Percentiles rank a stretch among this genome's conserved stretches.
These are phyloP conservation scores for Mycosarcoma mackinlayi DNA, from an alignment of 1,284 basidiomycete genomes.

Conservation along the genomic window DNA sequence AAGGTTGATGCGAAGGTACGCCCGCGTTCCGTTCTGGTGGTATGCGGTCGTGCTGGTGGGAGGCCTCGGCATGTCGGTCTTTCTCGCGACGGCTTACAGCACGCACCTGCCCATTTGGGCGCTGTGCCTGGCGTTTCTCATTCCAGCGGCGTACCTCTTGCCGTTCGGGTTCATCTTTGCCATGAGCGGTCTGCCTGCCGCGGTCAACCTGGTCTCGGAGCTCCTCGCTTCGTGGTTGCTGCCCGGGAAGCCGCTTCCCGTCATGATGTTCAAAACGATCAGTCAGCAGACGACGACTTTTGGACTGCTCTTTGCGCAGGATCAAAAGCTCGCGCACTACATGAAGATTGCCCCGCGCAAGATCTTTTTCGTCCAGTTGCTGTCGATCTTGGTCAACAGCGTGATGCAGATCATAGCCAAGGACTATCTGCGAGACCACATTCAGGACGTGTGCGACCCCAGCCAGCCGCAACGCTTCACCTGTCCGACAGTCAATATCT, in stretches of 20 bases:
- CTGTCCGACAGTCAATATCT: conserved; percentile 51
- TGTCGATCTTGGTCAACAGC: conserved; percentile 76
- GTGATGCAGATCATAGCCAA: conserved; percentile 71
- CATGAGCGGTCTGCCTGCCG: conserved; percentile 82
- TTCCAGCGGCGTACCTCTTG: conserved; percentile 75
- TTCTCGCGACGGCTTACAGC: conserved; percentile 77
- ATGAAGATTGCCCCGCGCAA: conserved; percentile 73
- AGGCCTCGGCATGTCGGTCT: conserved; percentile 75
- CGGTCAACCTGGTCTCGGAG: conserved; percentile 76
- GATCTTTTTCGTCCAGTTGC: conserved; percentile 74
- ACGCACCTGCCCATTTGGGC: conserved; percentile 82
- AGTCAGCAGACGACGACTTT: conserved; percentile 76
- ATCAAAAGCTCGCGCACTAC: conserved; percentile 72
- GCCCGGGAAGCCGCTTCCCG: conserved; percentile 80
- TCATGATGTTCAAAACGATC: conserved; percentile 83
- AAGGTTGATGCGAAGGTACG: conserved; percentile 82
- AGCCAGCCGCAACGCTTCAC: conserved; percentile 61
- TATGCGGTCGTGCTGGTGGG: conserved; percentile 73
- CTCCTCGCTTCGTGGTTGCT: conserved; percentile 80
- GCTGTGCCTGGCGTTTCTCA: conserved; percentile 73
- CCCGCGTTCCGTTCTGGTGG: conserved; percentile 76
- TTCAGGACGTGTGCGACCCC: conserved; percentile 76
- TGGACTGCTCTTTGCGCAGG: conserved; percentile 74
- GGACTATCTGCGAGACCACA: conserved; percentile 78
- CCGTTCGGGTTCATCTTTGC: conserved; percentile 84